Base-by-base conservation (phyloP, 371 early-diverging fungal genomes). In the Rhizopus stolonifer region DNA sequence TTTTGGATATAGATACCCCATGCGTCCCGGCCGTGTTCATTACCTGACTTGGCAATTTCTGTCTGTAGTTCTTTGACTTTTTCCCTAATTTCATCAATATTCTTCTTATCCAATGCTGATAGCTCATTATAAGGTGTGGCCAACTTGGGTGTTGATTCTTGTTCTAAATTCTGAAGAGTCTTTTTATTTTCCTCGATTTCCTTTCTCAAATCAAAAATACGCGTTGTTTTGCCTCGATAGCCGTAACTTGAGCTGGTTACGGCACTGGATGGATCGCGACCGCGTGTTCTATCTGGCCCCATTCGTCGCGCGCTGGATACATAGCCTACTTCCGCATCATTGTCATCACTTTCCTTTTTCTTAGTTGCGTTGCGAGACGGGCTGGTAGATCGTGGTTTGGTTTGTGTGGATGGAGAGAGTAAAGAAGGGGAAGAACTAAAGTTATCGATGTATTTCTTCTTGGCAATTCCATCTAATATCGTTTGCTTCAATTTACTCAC, bases 281-380 rank as follows among this genome's bases (percentile, higher is more conserved):
- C 58, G 24, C 83, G 83, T 52, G 72, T 71, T 52, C 82, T 56
- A 46, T 74, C 75, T 18, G 73, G 75, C 0, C 79, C 79, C 71
- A 70, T 74, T 18, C 79, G 72, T 17, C 86, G 78, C 13, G 84
- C 81, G 33, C 82, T 80, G 0, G 84, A 83, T 10, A 85, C 82
- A 58, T 85, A 85, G 0, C 76, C 84, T 14, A 73, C 71, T 22
- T 76, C 77, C 23, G 49, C 61, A 46, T 65, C 67, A 36, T 60
- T 57, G 11, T 61, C 61, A 9, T 49, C 65, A 18, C 32, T 56
- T 21, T 54, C 40, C 3, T 63, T 63, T 22, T 42, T 49, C 13
- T 47, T 50, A 15, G 52, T 44, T 23, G 10, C 21, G 6, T 26
- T 31, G 10, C 44, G 50, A 14, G 54, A 44, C 15, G 71, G 65